Evolutionary conservation across 2,329 filamentous ascomycete genomes (phyloP).

Genomic region (Didymosphaeria variabile): DNA sequence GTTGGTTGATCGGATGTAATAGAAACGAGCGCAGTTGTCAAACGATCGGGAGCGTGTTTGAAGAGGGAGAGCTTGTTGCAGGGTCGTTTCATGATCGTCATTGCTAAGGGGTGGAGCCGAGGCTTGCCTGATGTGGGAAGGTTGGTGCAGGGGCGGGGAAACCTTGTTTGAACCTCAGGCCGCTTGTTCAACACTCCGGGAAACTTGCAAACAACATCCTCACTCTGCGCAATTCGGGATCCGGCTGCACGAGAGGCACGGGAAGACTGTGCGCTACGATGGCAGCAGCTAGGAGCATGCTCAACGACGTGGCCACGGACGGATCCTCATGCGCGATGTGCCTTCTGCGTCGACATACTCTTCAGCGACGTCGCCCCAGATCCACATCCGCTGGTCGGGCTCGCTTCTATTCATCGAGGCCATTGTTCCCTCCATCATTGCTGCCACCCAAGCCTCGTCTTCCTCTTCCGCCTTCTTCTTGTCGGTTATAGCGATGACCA

Average conservation of each 20-base stretch:
- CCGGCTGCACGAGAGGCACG: not conserved
- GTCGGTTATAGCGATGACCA: slow-evolving; percentile 10
- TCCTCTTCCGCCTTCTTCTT: not conserved
- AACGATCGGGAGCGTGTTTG: slow-evolving; percentile 2
- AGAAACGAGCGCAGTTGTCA: not conserved
- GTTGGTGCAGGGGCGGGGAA: slow-evolving; percentile 3
- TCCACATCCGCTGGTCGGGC: not conserved
- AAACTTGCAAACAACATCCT: not conserved
- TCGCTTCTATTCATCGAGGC: slow-evolving; percentile 1
- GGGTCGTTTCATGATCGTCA: slow-evolving; percentile 11
- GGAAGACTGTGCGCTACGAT: not conserved
- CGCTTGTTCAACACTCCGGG: not conserved
- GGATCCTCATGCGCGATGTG: not conserved
- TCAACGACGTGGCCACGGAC: slow-evolving; percentile 1
- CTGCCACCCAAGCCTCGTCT: not conserved
- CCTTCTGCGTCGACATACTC: not conserved
- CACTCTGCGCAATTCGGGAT: not conserved
- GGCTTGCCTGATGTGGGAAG: slow-evolving; percentile 8
- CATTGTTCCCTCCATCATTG: not conserved
- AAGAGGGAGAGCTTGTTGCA: not conserved
- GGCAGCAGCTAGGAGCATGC: not conserved
- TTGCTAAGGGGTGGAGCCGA: not conserved
- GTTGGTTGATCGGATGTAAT: not conserved
- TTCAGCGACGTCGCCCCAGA: not conserved
- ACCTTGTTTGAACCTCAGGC: slow-evolving; percentile 13